Percentiles rank a stretch among this genome's conserved stretches.
Evolutionary conservation across 495 filamentous ascomycete genomes (phyloP).

Genomic region (Extremus antarcticus): DNA sequence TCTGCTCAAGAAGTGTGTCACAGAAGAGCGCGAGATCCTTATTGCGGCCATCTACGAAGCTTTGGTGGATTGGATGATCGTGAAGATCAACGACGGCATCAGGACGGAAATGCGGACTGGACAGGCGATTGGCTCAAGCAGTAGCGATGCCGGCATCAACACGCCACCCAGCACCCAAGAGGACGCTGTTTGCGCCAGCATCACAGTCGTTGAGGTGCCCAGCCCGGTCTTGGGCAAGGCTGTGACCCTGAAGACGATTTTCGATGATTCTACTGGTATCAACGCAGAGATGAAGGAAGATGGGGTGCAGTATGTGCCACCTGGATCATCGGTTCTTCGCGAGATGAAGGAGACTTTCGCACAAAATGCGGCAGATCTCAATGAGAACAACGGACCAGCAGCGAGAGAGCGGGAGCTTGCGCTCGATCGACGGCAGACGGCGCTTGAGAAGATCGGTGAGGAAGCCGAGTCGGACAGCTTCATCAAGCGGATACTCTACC

Average conservation of each 20-base stretch:
- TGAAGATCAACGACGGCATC: constrained; percentile 84
- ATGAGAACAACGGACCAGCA: constrained; percentile 53
- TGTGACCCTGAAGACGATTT: constrained; percentile 72
- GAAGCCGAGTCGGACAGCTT: constrained; percentile 78
- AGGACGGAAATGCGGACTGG: constrained; percentile 55
- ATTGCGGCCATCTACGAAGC: constrained; percentile 88
- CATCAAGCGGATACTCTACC: constrained; percentile 71
- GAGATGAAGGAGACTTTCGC: constrained; percentile 76
- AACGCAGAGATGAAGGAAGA: constrained; percentile 96
- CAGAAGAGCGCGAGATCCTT: constrained; percentile 68
- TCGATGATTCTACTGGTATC: constrained; percentile 85
- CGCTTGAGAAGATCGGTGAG: constrained; percentile 74
- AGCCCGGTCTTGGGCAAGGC: constrained; percentile 72
- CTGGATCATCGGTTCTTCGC: constrained; percentile 65
- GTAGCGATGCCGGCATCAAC: constrained; percentile 42
- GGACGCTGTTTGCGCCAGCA: constrained; percentile 70
- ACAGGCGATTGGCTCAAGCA: constrained; percentile 50
- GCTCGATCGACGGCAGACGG: constrained; percentile 66
- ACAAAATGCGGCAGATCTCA: constrained; percentile 71
- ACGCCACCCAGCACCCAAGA: constrained; percentile 52
- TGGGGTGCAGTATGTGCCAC: constrained; percentile 58
- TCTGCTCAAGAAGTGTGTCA: constrained; percentile 64
- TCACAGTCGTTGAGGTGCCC: constrained; percentile 82
- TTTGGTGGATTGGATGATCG: constrained; percentile 86
- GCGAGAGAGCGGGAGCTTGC: constrained; percentile 65